Conservation (phyloP, 371 early-diverging fungal genomes). For the Mortierella sp. region DNA sequence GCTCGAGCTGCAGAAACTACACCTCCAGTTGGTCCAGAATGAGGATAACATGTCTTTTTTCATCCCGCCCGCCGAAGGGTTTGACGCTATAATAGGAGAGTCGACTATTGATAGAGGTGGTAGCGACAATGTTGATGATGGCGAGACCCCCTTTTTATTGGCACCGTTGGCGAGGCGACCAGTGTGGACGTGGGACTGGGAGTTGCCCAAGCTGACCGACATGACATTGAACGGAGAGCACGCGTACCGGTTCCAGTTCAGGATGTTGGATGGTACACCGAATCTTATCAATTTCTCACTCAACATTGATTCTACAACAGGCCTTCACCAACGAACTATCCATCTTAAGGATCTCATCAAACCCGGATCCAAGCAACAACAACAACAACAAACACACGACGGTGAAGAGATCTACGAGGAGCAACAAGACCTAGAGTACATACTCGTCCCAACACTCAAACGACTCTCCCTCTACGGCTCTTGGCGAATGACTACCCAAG, state of each 20-base stretch:
- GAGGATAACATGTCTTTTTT: background rate
- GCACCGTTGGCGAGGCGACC: background rate
- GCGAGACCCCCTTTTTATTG: background rate
- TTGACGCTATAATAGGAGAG: background rate
- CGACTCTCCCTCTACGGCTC: background rate
- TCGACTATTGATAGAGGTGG: background rate
- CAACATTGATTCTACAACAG: background rate
- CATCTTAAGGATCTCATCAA: background rate
- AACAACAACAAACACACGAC: background rate
- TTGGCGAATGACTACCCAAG: background rate
- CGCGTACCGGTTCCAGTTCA: background rate
- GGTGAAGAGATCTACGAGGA: background rate
- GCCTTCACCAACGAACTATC: background rate
- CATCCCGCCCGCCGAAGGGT: background rate
- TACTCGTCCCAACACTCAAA: background rate
- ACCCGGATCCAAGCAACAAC: background rate
- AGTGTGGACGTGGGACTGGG: background rate
- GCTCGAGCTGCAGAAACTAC: background rate
- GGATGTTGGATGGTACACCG: background rate
- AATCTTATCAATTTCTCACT: background rate
- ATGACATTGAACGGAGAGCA: background rate
- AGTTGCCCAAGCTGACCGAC: background rate
- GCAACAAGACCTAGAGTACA: background rate
- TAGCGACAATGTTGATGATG: background rate
- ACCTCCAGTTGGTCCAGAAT: background rate